phyloP scores from a whole-genome alignment of 345 rosid species.

The Gossypium turneri region DNA sequence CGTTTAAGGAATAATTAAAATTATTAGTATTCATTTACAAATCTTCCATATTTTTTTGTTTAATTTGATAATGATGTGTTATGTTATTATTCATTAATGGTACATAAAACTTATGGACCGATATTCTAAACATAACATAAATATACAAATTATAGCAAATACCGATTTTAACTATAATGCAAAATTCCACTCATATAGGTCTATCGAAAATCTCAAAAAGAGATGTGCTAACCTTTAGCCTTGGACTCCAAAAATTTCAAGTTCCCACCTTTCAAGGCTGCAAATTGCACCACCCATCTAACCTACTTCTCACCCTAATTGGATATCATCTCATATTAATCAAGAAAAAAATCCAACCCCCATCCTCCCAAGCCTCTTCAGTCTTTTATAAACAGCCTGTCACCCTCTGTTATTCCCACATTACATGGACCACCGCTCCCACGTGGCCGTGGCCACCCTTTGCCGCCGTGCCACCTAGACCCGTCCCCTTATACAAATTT shows the following conservation, averaged over 20 bases:
- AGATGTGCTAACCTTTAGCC: conserved; percentile 1
- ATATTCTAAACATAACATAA: too few species aligned
- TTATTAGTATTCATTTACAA: too few species aligned
- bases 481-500: conserved; percentile 3
- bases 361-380: conserved; percentile 10
- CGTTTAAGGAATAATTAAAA: too few species aligned
- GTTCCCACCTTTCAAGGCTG: conserved; percentile 4
- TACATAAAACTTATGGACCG: too few species aligned
- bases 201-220: background rate
- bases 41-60: too few species aligned
- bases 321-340: background rate
- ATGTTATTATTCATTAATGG: too few species aligned
- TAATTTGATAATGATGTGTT: too few species aligned
- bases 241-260: background rate
- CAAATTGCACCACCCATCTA: background rate
- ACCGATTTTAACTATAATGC: too few species aligned
- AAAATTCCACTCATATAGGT: background rate
- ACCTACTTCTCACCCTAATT: background rate
- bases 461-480: conserved; percentile 48
- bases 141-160: too few species aligned
- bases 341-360: background rate
- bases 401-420: conserved; percentile 23
- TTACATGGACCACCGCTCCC: conserved; percentile 46
- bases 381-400: conserved; percentile 32
- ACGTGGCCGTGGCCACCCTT: conserved; percentile 41